Evolutionary conservation across 495 filamentous ascomycete species (phyloP).

Genomic region (Aspergillus homomorphus): DNA sequence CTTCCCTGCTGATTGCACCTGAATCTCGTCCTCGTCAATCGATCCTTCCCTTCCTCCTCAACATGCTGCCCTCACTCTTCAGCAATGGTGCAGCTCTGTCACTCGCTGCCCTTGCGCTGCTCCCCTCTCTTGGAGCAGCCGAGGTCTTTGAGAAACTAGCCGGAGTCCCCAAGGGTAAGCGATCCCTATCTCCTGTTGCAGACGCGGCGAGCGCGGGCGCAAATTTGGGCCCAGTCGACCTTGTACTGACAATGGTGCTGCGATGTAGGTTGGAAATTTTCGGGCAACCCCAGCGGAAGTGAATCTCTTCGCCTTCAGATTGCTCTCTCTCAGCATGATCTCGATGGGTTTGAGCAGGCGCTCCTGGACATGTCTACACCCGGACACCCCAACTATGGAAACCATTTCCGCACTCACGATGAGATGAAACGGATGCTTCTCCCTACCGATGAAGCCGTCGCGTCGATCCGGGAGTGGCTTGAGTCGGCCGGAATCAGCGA

Average conservation of each 20-base stretch:
- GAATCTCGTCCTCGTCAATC: neutral
- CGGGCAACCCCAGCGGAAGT: conserved; percentile 26
- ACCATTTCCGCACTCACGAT: conserved; percentile 55
- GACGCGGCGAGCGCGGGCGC: no score
- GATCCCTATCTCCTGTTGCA: neutral
- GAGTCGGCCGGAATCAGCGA: conserved; percentile 42
- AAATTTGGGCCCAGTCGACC: neutral
- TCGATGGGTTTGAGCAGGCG: conserved; percentile 57
- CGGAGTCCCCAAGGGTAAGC: conserved; percentile 35
- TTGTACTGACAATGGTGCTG: neutral
- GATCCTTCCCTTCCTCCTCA: neutral
- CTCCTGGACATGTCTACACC: conserved; percentile 61
- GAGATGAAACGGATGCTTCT: conserved; percentile 55
- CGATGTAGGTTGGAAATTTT: conserved; percentile 36
- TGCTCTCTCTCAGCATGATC: conserved; percentile 56
- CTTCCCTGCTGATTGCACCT: neutral
- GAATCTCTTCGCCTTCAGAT: conserved; percentile 41
- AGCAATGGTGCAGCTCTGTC: conserved; percentile 33
- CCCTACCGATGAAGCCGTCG: conserved; percentile 46
- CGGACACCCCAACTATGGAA: conserved; percentile 56
- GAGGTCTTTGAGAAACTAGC: conserved; percentile 39
- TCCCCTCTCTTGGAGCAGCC: conserved; percentile 33
- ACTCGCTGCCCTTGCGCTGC: conserved; percentile 39
- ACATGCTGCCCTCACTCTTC: conserved; percentile 31
- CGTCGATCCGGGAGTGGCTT: conserved; percentile 50